Evolutionary conservation across 345 rosid genomes (phyloP), one percentile per base, ranked within the genome.

Genomic region (Dovyalis caffra): DNA sequence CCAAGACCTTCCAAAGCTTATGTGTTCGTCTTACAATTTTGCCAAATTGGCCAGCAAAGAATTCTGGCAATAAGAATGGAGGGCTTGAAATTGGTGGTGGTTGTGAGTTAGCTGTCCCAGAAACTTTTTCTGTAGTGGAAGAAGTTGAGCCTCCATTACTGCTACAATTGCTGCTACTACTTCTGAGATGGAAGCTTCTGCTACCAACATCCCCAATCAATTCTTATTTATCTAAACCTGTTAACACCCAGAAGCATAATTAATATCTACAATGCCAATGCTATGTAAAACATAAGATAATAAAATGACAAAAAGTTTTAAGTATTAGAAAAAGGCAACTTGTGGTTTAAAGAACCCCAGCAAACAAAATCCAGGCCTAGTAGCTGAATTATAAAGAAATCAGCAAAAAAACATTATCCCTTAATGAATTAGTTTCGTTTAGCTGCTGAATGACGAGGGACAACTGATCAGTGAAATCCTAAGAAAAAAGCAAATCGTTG

Each of bases 131-230:
- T 25, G 78, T 63, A 53, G 4, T 62, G 21, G 23, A 63, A 62
- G 84, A 25, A 53, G 68, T 66, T 1, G 73, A 68, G 49, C 79
- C 18, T 49, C 76, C 85, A 67, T 68, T 74, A 20, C 43, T 67
- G 8, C 79, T 72, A 43, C 69, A 32, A 73, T 66, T 73, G 64
- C 86, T 61, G 73, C 82, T 31, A 21, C 77, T 82, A 77, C 81
- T 87, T 49, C 97, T 83, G 68, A 94, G 85, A 67, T 87, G 89
- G 85, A 94, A 92, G 80, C 87, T 92, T 68, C 97, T 85, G 76
- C 91, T 81, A 0, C 96, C 93, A 43, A 83, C 79, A 70, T 87
- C 89, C 67, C 94, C 96, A 2, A 92, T 85, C 60, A 82, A 53
- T 68, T 83, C 81, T 3, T 88, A 79, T 78, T 84, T 89, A 38